phyloP scores from a whole-genome alignment of 805 yeast species.

The Kazachstania psychrophila region DNA sequence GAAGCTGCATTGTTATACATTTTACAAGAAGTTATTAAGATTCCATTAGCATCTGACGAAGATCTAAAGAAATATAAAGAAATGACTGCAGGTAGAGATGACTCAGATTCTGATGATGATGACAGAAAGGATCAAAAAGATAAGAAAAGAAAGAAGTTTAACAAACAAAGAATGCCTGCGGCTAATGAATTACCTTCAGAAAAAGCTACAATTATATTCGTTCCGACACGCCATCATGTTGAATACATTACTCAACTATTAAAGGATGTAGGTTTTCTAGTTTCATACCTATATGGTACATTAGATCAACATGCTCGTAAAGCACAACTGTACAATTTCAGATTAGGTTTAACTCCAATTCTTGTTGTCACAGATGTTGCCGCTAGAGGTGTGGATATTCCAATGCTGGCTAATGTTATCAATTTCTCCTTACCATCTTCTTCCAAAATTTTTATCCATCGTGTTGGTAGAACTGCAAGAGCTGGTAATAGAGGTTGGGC shows the following conservation, averaged over 20 bases:
- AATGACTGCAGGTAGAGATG: constrained; percentile 40
- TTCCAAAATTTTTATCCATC: constrained; percentile 87
- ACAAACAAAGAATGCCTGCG: constrained; percentile 54
- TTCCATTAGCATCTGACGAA: constrained; percentile 72
- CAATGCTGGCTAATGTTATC: constrained; percentile 88
- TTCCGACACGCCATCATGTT: constrained; percentile 96
- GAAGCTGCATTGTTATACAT: constrained; percentile 75
- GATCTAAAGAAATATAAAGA: constrained; percentile 46
- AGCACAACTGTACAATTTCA: constrained; percentile 74
- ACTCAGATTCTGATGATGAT: constrained; percentile 40
- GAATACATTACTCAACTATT: constrained; percentile 73
- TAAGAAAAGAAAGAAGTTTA: constrained; percentile 33
- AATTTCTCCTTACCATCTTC: constrained; percentile 86
- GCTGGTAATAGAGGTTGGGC: constrained; percentile 99
- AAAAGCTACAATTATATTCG: constrained; percentile 83
- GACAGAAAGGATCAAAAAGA: constrained; percentile 24
- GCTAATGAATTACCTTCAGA: constrained; percentile 81
- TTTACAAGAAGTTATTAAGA: constrained; percentile 74
- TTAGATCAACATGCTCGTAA: constrained; percentile 92
- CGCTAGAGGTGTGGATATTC: constrained; percentile 98
- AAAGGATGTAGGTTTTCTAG: constrained; percentile 72
- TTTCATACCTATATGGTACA: constrained; percentile 86
- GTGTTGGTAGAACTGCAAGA: constrained; percentile 99
- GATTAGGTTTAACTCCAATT: constrained; percentile 75
- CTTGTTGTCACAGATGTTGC: constrained; percentile 97